A percentile compares a stretch with the other conserved stretches of the same genome.
Evolutionary conservation across 1,284 basidiomycete species (phyloP).

Genomic region (Apiotrichum brassicae): DNA sequence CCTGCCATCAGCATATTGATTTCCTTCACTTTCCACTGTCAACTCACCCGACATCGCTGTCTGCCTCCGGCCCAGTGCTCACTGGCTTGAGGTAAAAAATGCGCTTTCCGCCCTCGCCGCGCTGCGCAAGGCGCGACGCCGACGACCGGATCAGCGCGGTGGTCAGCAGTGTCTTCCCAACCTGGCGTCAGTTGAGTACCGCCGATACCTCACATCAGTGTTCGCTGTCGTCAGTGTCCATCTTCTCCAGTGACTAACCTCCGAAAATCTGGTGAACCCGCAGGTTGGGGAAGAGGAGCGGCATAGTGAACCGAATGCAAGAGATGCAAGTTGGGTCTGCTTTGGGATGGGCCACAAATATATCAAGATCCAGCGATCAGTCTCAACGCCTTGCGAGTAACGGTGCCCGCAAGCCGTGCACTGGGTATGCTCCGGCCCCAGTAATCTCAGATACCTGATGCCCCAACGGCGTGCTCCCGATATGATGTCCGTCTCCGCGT

Average conservation of each 20-base stretch:
- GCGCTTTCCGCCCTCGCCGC: constrained; percentile 27
- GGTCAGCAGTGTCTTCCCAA: constrained; percentile 85
- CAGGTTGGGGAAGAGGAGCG: constrained; percentile 64
- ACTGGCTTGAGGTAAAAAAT: constrained; percentile 87
- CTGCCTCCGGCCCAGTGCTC: constrained; percentile 71
- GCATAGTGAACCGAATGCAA: constrained; percentile 27
- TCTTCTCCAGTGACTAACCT: constrained; percentile 25
- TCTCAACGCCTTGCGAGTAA: too few species aligned
- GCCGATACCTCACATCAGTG: constrained; percentile 53
- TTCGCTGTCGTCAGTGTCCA: constrained; percentile 52
- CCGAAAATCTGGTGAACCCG: constrained; percentile 86
- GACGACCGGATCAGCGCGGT: constrained; percentile 74
- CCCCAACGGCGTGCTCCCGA: too few species aligned
- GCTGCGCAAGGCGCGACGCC: constrained; percentile 47
- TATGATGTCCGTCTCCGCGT: too few species aligned
- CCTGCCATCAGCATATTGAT: constrained; percentile 47
- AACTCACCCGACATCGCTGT: constrained; percentile 73
- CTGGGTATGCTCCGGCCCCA: too few species aligned
- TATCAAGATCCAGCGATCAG: too few species aligned
- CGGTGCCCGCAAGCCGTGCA: too few species aligned
- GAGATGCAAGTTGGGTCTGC: too few species aligned
- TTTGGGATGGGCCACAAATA: too few species aligned
- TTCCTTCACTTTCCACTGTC: neutral
- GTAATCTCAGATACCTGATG: too few species aligned
- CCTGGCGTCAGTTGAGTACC: constrained; percentile 43